Evolutionary conservation across 768 basidiomycete genomes (phyloP), one percentile per base, ranked within the genome.

Genomic region (Hemileccinum impolitum): DNA sequence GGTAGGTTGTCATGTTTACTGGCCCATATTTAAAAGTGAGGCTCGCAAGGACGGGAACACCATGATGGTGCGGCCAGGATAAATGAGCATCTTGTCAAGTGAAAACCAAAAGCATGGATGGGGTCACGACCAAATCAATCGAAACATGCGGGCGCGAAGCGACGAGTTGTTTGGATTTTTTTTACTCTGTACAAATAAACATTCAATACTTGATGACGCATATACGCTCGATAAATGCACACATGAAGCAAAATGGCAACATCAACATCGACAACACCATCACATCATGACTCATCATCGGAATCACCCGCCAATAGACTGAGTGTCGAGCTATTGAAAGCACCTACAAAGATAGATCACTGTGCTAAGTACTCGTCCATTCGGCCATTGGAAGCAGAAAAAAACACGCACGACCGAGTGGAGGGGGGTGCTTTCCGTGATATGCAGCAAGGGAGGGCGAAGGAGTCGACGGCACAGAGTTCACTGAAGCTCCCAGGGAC

Each of bases 361-460:
- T 28, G 34, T 4, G 4, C 8, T 50, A 1, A 58, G 21, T 28
- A 43, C 15, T 0, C 15, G 14, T 11, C n/a, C 15, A 18, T 21
- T 36, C 14, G 17, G 17, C 19, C 19, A 6, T 23, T 23, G n/a
- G n/a, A 15, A 15, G 35, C 23, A 21, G 4, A 31, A 25, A 26
- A 36, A 18, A 36, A 37, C 11, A 60, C 74, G 57, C 40, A 75
- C 72, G 70, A 47, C 69, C 74, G 7, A 60, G 61, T 4, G 62
- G 59, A 26, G 60, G 51, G 15, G 63, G 58, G 46, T 74, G 73
- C 45, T 60, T 67, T 25, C 73, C 73, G 13, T 70, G 57, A 43
- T 72, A 73, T 4, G 72, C 68, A 8, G 70, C 67, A 11, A 72
- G 62, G n/a, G 71, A 70, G 4, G 72, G 70, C 0, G 68, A 63